A percentile compares a stretch with the other conserved stretches of the same genome.
phyloP scores from a whole-genome alignment of 768 basidiomycete species.

The Termitomyces sp. region DNA sequence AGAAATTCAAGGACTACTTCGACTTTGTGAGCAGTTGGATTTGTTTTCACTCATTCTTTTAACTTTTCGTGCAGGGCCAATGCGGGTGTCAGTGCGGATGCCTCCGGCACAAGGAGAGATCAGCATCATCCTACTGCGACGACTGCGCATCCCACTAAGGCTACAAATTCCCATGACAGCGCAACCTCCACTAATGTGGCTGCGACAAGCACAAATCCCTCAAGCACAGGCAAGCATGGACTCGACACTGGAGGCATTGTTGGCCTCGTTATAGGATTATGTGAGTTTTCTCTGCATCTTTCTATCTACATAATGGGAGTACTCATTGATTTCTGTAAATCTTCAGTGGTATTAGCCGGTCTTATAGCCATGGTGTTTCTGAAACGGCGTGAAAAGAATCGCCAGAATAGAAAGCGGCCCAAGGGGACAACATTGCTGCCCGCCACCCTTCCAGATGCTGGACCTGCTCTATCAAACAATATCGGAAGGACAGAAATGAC shows the following conservation, averaged over 20 bases:
- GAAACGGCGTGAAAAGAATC: not conserved
- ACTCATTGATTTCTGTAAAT: not conserved
- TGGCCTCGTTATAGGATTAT: not conserved
- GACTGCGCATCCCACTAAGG: not conserved
- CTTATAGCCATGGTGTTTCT: not conserved
- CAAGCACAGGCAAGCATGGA: not conserved
- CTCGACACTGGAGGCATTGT: not conserved
- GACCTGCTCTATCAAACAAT: not conserved
- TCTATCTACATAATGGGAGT: not conserved
- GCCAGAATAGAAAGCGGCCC: not conserved
- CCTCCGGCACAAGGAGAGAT: not conserved
- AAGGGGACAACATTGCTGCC: not conserved
- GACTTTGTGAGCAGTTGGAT: not conserved
- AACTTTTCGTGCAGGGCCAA: not conserved
- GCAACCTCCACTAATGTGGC: not conserved
- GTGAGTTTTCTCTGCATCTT: not conserved
- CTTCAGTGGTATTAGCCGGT: not conserved
- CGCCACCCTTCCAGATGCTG: not conserved
- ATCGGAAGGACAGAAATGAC: not conserved
- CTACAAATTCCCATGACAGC: not conserved
- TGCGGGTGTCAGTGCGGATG: not conserved
- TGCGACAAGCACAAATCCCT: not conserved
- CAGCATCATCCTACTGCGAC: not conserved
- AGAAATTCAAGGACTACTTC: not conserved
- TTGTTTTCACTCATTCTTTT: not conserved